Evolutionary conservation across 345 rosid species (phyloP), one percentile per base, ranked within the genome.

Genomic region (Pugionium cornutum): DNA sequence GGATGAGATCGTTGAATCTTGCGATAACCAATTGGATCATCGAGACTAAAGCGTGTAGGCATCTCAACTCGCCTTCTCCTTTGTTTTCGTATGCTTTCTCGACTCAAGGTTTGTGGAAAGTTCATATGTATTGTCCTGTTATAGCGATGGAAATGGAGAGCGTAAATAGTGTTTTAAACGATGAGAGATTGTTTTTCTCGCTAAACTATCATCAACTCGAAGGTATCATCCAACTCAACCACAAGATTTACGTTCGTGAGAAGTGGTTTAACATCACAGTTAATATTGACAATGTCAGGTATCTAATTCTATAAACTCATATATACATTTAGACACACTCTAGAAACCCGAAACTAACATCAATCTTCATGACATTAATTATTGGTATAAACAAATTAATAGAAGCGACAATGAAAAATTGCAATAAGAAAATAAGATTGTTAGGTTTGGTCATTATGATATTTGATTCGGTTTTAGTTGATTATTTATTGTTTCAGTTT

Each of bases 1-100:
- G 98, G 96, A 89, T 89, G 89, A 75, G 92, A 57, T 83, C 98
- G 1, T 6, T 89, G 11, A 87, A 89, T 64, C 98, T 92, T 36
- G 95, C 96, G 0, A 84, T 87, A 36, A 92, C 95, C 30, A 89
- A 85, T 46, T 89, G 95, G 96, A 84, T 84, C 40, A 53, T 62
- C 1, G 95, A 92, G 82, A 50, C 78, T 7, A 79, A 66, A 53
- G 78, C 81, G 10, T 44, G 36, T 48, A 71, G 58, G 43, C 76
- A 75, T 10, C 66, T 82, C 54, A 84, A 72, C 56, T 83, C 89
- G 0, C 91, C 96, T 34, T 89, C 95, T 8, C 84, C 89, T 0
- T 68, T 92, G 58, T 92, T 87, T 72, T 89, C 98, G 1, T 86
- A 87, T 60, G 83, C 86, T 7, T 42, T 81, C 39, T 81, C 96